Evolutionary conservation across 805 yeast species (phyloP).

Genomic region (Wickerhamomyces kurtzmanii): DNA sequence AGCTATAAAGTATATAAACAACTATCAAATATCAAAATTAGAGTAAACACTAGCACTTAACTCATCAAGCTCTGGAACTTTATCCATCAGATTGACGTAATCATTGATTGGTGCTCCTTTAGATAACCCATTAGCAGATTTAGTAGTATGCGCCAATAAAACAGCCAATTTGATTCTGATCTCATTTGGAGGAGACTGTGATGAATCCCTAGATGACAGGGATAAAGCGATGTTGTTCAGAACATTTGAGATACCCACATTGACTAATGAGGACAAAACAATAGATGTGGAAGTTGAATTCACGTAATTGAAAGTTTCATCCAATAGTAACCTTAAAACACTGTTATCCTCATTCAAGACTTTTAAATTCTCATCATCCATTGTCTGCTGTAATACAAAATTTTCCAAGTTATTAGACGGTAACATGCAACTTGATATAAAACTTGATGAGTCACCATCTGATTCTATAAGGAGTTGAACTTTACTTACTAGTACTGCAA

Average conservation of each 20-base stretch:
- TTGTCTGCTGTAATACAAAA: slow-evolving; percentile 43
- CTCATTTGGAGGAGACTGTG: slow-evolving; percentile 15
- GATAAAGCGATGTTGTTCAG: slow-evolving; percentile 16
- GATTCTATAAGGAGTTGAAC: slow-evolving; percentile 26
- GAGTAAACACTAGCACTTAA: slow-evolving; percentile 87
- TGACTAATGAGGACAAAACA: slow-evolving; percentile 24
- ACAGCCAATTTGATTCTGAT: slow-evolving; percentile 49
- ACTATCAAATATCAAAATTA: slow-evolving; percentile 34
- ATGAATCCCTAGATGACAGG: slow-evolving; percentile 8
- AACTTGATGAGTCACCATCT: slow-evolving; percentile 9
- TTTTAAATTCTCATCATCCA: slow-evolving; percentile 29
- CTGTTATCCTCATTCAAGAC: slow-evolving; percentile 17
- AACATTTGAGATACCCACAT: slow-evolving; percentile 25
- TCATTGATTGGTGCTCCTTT: slow-evolving; percentile 33
- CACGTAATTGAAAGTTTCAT: slow-evolving; percentile 33
- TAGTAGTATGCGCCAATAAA: slow-evolving; percentile 56
- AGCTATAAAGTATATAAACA: too few relatives aligned
- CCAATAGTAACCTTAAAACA: slow-evolving; percentile 24
- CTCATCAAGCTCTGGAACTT: slow-evolving; percentile 63
- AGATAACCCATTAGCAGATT: slow-evolving; percentile 50
- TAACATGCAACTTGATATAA: slow-evolving; percentile 24
- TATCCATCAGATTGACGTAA: slow-evolving; percentile 35
- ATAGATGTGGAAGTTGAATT: slow-evolving; percentile 24
- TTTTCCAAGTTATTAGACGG: slow-evolving; percentile 45
- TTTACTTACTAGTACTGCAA: slow-evolving; percentile 33